Conservation (phyloP, 2,329 filamentous ascomycete genomes). For the Diplodia mutila region DNA sequence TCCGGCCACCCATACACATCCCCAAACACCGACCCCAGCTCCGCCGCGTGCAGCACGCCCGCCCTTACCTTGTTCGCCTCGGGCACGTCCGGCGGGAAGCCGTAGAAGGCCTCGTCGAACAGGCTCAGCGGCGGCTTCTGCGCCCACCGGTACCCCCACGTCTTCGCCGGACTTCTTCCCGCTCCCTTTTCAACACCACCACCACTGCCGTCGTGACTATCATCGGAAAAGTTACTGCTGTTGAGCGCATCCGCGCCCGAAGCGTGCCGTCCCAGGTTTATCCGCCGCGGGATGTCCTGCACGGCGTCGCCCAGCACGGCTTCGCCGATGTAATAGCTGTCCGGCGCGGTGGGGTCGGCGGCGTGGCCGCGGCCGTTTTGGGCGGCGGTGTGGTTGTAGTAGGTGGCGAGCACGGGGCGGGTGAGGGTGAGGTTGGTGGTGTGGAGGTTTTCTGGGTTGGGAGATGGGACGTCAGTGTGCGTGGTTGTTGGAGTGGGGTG, state of each 20-base stretch:
- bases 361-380: conserved; percentile 19
- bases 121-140: background rate
- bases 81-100: background rate
- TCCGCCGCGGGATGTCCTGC: background rate
- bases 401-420: conserved; percentile 6
- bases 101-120: background rate
- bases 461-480: background rate
- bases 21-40: conserved; percentile 16
- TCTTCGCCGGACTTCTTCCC: too few relatives aligned
- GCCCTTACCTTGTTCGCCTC: background rate
- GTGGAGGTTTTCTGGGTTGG: conserved; percentile 1
- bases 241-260: background rate
- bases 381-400: conserved; percentile 1
- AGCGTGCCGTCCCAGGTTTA: background rate
- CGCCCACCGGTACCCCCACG: conserved; percentile 11
- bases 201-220: too few relatives aligned
- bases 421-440: conserved; percentile 3
- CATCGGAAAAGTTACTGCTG: too few relatives aligned
- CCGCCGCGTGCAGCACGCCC: conserved; percentile 14
- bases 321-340: conserved; percentile 23
- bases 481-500: background rate
- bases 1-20: background rate
- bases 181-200: too few relatives aligned
- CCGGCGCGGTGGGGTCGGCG: conserved; percentile 10
- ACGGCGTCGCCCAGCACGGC: conserved; percentile 8